These are phyloP conservation scores for Acacia acuminata DNA, from an alignment of 306 rosid species.

Conservation along the genomic window DNA sequence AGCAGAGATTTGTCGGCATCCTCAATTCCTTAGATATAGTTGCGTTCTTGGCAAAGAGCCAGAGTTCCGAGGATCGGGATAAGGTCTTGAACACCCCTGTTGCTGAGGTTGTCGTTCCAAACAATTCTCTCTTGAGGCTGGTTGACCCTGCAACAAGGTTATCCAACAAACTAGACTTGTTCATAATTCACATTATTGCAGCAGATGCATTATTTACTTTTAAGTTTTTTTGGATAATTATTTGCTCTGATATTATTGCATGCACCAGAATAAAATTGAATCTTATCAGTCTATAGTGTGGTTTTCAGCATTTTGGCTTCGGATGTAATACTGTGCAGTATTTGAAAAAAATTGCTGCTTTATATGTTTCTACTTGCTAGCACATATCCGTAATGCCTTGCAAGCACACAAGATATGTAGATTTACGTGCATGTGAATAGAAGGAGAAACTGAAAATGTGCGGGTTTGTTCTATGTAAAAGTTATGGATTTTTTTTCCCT, in stretches of 20 bases:
- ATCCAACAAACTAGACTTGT: neutral
- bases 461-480: neutral
- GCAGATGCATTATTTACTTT: neutral
- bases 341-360: neutral
- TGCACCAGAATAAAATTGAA: neutral
- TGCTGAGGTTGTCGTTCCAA: conserved; percentile 63
- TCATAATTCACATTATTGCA: neutral
- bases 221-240: neutral
- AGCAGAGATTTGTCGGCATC: conserved; percentile 88
- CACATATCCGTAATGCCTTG: neutral
- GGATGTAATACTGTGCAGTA: neutral
- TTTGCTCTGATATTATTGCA: neutral
- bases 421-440: neutral
- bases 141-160: conserved; percentile 85
- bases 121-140: conserved; percentile 65
- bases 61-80: conserved; percentile 75
- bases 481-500: neutral
- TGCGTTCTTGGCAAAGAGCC: conserved; percentile 73
- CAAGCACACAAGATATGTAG: neutral
- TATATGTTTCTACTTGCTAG: neutral
- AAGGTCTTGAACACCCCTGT: conserved; percentile 79
- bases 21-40: conserved; percentile 89
- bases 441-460: neutral
- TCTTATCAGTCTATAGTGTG: neutral
- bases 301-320: conserved; percentile 9